A percentile compares a stretch with the other conserved stretches of the same genome.
phyloP scores from a whole-genome alignment of 495 filamentous ascomycete species.

The Aspergillus nidulans region DNA sequence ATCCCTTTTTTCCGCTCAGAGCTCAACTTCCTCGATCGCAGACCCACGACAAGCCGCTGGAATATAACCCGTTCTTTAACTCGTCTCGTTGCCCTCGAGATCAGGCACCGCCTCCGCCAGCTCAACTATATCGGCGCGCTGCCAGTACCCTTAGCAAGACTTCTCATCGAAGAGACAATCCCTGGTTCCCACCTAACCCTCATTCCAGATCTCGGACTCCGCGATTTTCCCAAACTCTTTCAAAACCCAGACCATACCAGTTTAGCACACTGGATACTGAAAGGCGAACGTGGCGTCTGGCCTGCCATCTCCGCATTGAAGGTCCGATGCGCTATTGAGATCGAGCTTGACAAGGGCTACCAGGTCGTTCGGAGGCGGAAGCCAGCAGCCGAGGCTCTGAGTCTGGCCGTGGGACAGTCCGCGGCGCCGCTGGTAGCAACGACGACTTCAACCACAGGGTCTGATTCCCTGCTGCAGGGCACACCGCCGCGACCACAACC shows the following conservation, averaged over 20 bases:
- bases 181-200: conserved; percentile 77
- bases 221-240: conserved; percentile 71
- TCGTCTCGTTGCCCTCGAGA: conserved; percentile 66
- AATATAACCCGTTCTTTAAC: conserved; percentile 60
- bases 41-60: conserved; percentile 50
- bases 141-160: conserved; percentile 62
- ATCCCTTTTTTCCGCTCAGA: conserved; percentile 83
- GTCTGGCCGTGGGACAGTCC: not conserved
- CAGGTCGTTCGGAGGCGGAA: conserved; percentile 65
- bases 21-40: conserved; percentile 66
- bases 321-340: conserved; percentile 81
- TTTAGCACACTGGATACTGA: conserved; percentile 78
- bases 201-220: conserved; percentile 69
- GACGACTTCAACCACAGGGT: not conserved
- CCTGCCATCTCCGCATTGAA: conserved; percentile 81
- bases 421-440: not conserved
- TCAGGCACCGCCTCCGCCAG: conserved; percentile 78
- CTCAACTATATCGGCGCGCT: conserved; percentile 73
- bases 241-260: conserved; percentile 73
- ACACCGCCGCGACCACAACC: conserved; percentile 10
- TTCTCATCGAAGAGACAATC: conserved; percentile 83
- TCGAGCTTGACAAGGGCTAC: conserved; percentile 79
- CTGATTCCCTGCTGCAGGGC: not conserved
- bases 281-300: conserved; percentile 87
- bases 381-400: conserved; percentile 32